Evolutionary conservation across 176 grass and related monocot species (phyloP), one percentile per base, ranked within the genome.

Genomic region (Pontederia crassipes): DNA sequence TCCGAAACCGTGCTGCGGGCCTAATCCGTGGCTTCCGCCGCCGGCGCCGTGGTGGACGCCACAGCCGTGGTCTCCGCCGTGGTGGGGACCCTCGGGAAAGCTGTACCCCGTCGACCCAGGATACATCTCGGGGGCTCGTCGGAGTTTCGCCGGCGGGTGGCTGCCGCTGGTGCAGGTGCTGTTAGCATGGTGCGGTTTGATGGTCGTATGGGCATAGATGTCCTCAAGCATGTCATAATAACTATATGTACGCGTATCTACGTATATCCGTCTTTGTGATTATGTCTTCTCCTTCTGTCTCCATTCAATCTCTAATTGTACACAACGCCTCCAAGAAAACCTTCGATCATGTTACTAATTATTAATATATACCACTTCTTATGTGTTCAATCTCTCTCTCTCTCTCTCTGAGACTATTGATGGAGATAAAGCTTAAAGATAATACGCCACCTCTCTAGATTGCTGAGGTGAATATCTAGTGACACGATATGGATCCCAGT

Each of bases 81-180:
- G 58, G 58, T 29, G 73, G 49, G 55, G 72, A 12, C 18, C 65
- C 18, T 69, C 56, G 29, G 46, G 7, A 15, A 8, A 68, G 10
- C 3, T 73, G 61, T 80, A 78, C 40, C 79, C 76, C 0, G 83
- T 71, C 48, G 60, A 92, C 2, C 66, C 80, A 11, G 83, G 76
- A 4, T 92, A 74, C 65, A 45, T 82, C 7, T 52, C 70, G 2
- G 65, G 68, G 9, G 74, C 72, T 67, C 0, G 52, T 61, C 64
- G n/a, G 49, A 52, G 49, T 52, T 28, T 32, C 9, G 28, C 7
- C 1, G 27, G 0, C 46, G n/a, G 64, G 12, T 13, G 12, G 12
- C 46, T 63, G 17, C 24, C 10, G 11, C 2, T 78, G 73, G 83
- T 13, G 57, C 8, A 35, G 14, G 12, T 54, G 77, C 50, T 54